These are phyloP conservation scores for Scytalidium lignicola DNA, from an alignment of 2,329 filamentous ascomycete species.

Conservation along the genomic window DNA sequence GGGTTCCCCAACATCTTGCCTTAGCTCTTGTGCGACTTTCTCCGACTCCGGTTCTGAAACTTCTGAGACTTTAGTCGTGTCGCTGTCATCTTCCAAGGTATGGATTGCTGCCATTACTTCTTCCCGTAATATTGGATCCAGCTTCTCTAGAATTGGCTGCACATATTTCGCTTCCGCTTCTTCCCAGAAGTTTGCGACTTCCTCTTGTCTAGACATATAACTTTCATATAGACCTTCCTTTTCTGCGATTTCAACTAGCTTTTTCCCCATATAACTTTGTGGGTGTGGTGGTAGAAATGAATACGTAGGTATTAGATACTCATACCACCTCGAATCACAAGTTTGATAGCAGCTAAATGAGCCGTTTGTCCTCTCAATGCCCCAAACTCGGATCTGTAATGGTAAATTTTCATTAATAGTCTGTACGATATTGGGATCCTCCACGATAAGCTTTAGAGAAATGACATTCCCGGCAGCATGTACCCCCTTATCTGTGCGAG, in stretches of 20 bases:
- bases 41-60: not conserved
- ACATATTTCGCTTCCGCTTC: conserved; percentile 77
- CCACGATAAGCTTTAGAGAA: conserved; percentile 90
- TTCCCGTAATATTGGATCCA: conserved; percentile 60
- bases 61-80: conserved; percentile 7
- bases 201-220: conserved; percentile 64
- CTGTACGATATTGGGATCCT: conserved; percentile 79
- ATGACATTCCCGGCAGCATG: conserved; percentile 95
- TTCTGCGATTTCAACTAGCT: conserved; percentile 72
- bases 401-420: conserved; percentile 87
- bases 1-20: too few species aligned
- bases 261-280: conserved; percentile 76
- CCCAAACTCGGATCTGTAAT: conserved; percentile 92
- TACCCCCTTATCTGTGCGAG: conserved; percentile 94
- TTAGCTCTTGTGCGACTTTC: too few species aligned
- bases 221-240: conserved; percentile 67
- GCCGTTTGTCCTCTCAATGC: conserved; percentile 81
- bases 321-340: conserved; percentile 94
- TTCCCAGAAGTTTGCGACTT: conserved; percentile 78
- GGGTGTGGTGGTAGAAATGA: conserved; percentile 90
- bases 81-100: conserved; percentile 22
- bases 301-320: conserved; percentile 93
- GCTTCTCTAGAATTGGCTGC: conserved; percentile 57
- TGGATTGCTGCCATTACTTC: conserved; percentile 60
- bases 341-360: conserved; percentile 92